These are phyloP conservation scores for Umbilicaria muhlenbergii DNA, from an alignment of 495 filamentous ascomycete genomes.

Conservation along the genomic window DNA sequence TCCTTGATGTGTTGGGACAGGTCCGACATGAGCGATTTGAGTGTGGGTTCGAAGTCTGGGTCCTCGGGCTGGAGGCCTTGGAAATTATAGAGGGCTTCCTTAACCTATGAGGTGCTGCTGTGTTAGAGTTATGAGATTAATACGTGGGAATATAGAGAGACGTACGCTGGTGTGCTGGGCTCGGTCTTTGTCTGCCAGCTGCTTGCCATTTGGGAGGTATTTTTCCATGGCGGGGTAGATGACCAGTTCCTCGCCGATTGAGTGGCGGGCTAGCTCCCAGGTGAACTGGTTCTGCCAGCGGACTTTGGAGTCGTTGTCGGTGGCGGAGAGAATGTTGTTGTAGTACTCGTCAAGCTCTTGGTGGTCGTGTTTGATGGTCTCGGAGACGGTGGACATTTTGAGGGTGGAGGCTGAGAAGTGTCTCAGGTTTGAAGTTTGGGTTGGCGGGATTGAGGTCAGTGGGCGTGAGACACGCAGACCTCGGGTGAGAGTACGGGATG, in stretches of 20 bases:
- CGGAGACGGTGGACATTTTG: slow-evolving; percentile 23
- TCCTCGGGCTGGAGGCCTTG: slow-evolving; percentile 34
- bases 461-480: too few relatives aligned
- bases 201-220: slow-evolving; percentile 30
- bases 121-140: not conserved
- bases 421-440: too few relatives aligned
- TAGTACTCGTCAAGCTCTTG: slow-evolving; percentile 42
- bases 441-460: too few relatives aligned
- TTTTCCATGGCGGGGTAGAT: slow-evolving; percentile 55
- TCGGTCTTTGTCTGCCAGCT: slow-evolving; percentile 43
- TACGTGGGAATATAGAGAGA: slow-evolving; percentile 1
- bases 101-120: slow-evolving; percentile 31
- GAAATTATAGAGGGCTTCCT: slow-evolving; percentile 43
- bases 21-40: slow-evolving; percentile 34
- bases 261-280: slow-evolving; percentile 56
- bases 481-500: too few relatives aligned
- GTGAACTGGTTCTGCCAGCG: slow-evolving; percentile 51
- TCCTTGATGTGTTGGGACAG: slow-evolving; percentile 43
- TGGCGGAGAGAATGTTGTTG: slow-evolving; percentile 35
- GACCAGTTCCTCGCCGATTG: slow-evolving; percentile 51
- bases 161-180: slow-evolving; percentile 38
- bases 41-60: slow-evolving; percentile 31
- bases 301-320: slow-evolving; percentile 29
- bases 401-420: not conserved
- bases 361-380: slow-evolving; percentile 48